Evolutionary conservation across 2,329 filamentous ascomycete species (phyloP).

Genomic region (Penicillium sp.): DNA sequence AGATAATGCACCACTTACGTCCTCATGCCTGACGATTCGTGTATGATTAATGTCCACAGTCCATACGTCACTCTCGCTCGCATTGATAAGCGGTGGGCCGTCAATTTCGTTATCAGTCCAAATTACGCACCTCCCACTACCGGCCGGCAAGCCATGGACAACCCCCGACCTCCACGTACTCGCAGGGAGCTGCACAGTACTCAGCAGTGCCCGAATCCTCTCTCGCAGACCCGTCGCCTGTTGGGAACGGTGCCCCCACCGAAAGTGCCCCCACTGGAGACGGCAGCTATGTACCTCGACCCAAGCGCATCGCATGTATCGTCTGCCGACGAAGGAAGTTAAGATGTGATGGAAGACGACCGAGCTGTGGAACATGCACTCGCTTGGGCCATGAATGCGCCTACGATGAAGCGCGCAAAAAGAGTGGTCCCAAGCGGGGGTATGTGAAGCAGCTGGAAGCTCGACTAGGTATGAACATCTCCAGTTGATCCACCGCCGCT

Average conservation of each 20-base stretch:
- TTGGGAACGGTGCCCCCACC: conserved; percentile 24
- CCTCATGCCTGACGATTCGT: not conserved
- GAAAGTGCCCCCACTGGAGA: conserved; percentile 41
- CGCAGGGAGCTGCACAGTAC: conserved; percentile 23
- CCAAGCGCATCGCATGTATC: conserved; percentile 93
- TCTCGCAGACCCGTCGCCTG: conserved; percentile 13
- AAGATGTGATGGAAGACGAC: conserved; percentile 77
- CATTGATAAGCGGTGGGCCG: conserved; percentile 9
- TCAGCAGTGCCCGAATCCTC: conserved; percentile 20
- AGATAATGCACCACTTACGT: conserved; percentile 4
- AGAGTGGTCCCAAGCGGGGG: conserved; percentile 89
- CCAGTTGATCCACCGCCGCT: conserved; percentile 1
- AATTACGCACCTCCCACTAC: conserved; percentile 7
- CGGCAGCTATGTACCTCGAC: conserved; percentile 62
- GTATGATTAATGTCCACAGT: conserved; percentile 3
- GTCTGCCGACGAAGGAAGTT: conserved; percentile 90
- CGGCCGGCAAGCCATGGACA: conserved; percentile 16
- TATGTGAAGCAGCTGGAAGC: conserved; percentile 94
- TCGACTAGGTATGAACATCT: conserved; percentile 67
- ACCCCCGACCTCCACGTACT: conserved; percentile 14
- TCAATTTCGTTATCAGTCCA: conserved; percentile 10
- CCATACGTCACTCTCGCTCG: not conserved
- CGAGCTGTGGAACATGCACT: conserved; percentile 82
- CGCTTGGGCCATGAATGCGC: conserved; percentile 81
- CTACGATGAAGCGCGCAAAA: conserved; percentile 87